Evolutionary conservation across 192 early-diverging fungal species (phyloP), one percentile per base, ranked within the genome.

Genomic region (Borealophlyctis nickersoniae): DNA sequence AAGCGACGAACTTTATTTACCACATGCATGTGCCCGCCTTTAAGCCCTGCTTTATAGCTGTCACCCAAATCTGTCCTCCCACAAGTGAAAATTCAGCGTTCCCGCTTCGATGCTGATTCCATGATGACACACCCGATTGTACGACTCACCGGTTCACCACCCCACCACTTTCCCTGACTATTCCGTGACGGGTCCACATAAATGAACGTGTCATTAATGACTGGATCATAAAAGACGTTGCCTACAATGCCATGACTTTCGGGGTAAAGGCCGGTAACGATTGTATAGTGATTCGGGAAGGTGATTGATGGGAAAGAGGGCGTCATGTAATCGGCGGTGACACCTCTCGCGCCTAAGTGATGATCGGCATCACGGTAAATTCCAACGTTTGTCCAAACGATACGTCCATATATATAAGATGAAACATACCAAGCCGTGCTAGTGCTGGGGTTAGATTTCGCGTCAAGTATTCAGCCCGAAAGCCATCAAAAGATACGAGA

Each of bases 231-330:
- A 67, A 95, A 97, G 87, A 92, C 23, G 84, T 85, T 60, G 82
- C 88, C 87, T 3, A 97, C 91, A 59, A 97, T 95, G 16, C 95
- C 95, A 58, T 98, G 93, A 2, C 85, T 80, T 35, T 91, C 89
- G 1, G 95, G 94, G 67, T 93, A 96, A 33, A 98, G 70, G n/a
- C 95, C 94, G 9, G 95, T 96, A 5, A 81, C 88, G 36, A 98
- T 75, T 0, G 91, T 83, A 70, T 92, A 95, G 73, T 98, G 95
- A 73, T 98, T 98, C 2, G 94, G 90, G 65, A 94, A 96, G 0
- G 95, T 96, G 35, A 91, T 80, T 26, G 82, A 58, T 24, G 90
- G 90, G 69, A 91, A 92, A 1, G 81, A 80, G 19, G 90, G 87
- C 11, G 67, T 71, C 86, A 92, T 85, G 49, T 74, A 81, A 50